Evolutionary conservation across 2,329 filamentous ascomycete genomes (phyloP), one percentile per base, ranked within the genome.

Genomic region (Fusarium sp.): DNA sequence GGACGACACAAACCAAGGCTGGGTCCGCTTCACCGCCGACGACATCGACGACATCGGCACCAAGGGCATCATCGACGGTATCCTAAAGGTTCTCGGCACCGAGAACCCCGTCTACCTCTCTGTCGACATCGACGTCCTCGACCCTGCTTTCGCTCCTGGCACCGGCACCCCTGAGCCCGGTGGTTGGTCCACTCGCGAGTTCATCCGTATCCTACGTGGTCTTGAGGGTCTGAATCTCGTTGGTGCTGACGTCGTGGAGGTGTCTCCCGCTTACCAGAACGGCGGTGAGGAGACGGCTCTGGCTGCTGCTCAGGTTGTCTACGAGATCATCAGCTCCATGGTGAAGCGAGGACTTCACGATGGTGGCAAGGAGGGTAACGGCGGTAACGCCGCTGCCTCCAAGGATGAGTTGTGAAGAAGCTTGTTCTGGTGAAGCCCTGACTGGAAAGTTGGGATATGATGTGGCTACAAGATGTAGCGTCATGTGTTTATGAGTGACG

Each of bases 141-240:
- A 97, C 77, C 94, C 94, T 0, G 80, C 79, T 9, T 81, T 82
- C 53, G 80, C 80, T 3, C 93, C 93, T 0, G 93, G 91, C 3
- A 97, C 94, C 0, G 95, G 94, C 2, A 97, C 94, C 0, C 94
- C 94, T 0, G 94, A 97, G 82, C 92, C 94, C 0, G 94, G 95
- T 59, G 94, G 94, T 38, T 97, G 94, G 94, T 96, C 93, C 7
- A 97, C 92, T 20, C 85, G 94, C 52, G 95, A 97, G 83, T 84
- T 97, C 72, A 95, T 97, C 68, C 85, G 92, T 14, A 93, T 97
- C 60, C 80, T 97, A 77, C 85, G 94, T 33, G 94, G 93, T 1
- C 87, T 97, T 42, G 94, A 97, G 81, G 87, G 84, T 0, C 78
- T 97, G 77, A 97, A 97, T 76, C 82, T 97, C 6, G 92, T 97